A percentile compares a stretch with the other conserved stretches of the same genome.
These are phyloP conservation scores for Auriscalpium vulgare DNA, from an alignment of 768 basidiomycete species.

Conservation along the genomic window DNA sequence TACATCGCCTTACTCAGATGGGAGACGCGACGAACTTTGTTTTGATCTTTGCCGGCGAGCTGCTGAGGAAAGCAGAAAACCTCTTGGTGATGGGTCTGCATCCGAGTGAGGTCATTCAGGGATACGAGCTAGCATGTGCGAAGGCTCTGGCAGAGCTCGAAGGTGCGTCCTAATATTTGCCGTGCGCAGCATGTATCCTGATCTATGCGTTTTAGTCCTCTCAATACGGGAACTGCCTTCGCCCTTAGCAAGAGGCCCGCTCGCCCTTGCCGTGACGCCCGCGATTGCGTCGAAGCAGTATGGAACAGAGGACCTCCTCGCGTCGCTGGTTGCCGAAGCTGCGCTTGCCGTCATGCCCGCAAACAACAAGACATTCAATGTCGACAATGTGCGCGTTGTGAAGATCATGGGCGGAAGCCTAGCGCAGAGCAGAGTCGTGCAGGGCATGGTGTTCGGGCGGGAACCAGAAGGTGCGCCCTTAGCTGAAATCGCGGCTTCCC, in stretches of 20 bases:
- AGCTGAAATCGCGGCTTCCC: neutral
- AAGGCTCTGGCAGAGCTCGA: conserved; percentile 87
- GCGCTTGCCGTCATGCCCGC: conserved; percentile 86
- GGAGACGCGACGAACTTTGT: conserved; percentile 96
- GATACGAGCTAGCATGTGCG: conserved; percentile 84
- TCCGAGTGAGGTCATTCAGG: conserved; percentile 91
- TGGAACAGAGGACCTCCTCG: conserved; percentile 78
- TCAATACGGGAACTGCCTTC: conserved; percentile 61
- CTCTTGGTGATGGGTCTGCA: conserved; percentile 95
- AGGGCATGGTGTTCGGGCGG: conserved; percentile 96
- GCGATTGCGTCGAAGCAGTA: conserved; percentile 98
- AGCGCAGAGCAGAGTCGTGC: conserved; percentile 77
- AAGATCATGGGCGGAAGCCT: conserved; percentile 96
- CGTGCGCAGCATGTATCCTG: neutral
- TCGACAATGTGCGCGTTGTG: conserved; percentile 96
- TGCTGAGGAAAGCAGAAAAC: conserved; percentile 88
- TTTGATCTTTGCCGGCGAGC: conserved; percentile 89
- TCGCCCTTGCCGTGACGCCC: conserved; percentile 75
- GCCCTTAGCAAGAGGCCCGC: conserved; percentile 61
- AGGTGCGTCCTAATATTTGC: conserved; percentile 46
- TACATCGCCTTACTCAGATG: conserved; percentile 41
- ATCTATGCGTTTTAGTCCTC: conserved; percentile 40
- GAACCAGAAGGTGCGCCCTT: conserved; percentile 76
- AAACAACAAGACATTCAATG: conserved; percentile 89
- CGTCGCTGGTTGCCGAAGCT: conserved; percentile 86